Evolutionary conservation across 108 stramenopile species (phyloP).

Genomic region (Cylindrotheca closterium): DNA sequence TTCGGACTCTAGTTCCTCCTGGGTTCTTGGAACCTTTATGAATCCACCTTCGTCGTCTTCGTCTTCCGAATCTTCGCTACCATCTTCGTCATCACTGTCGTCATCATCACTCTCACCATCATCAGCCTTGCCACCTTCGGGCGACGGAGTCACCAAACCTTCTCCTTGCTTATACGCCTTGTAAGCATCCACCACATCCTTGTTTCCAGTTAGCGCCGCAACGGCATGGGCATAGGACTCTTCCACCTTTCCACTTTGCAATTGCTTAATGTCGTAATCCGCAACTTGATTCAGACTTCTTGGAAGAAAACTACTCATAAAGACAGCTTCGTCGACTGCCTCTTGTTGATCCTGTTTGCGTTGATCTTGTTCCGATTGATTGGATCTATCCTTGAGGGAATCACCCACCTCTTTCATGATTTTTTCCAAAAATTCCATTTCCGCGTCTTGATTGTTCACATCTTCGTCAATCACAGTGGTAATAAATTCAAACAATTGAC

Average conservation of each 20-base stretch:
- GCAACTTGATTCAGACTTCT: conserved; percentile 87
- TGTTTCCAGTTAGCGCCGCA: conserved; percentile 84
- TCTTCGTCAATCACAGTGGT: conserved; percentile 29
- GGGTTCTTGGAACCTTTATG: conserved; percentile 65
- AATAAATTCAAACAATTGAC: conserved; percentile 88
- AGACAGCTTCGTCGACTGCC: conserved; percentile 85
- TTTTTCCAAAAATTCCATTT: conserved; percentile 53
- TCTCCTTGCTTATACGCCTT: conserved; percentile 26
- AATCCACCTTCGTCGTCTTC: conserved; percentile 39
- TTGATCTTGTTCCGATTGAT: conserved; percentile 54
- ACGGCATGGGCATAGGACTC: conserved; percentile 87
- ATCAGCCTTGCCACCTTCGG: not conserved
- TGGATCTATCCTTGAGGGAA: conserved; percentile 21
- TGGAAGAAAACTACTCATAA: conserved; percentile 90
- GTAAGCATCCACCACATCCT: conserved; percentile 62
- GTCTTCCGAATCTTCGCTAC: conserved; percentile 31
- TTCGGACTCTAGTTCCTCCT: conserved; percentile 65
- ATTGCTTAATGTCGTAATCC: conserved; percentile 79
- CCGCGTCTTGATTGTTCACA: conserved; percentile 35
- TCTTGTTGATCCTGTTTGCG: conserved; percentile 66
- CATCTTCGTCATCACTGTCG: conserved; percentile 18
- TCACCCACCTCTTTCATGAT: conserved; percentile 64
- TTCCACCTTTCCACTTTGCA: conserved; percentile 86
- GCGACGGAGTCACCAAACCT: not conserved
- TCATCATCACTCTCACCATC: conserved; percentile 7